These are phyloP conservation scores for Madurella fahalii DNA, from an alignment of 2,329 filamentous ascomycete genomes.

Conservation along the genomic window DNA sequence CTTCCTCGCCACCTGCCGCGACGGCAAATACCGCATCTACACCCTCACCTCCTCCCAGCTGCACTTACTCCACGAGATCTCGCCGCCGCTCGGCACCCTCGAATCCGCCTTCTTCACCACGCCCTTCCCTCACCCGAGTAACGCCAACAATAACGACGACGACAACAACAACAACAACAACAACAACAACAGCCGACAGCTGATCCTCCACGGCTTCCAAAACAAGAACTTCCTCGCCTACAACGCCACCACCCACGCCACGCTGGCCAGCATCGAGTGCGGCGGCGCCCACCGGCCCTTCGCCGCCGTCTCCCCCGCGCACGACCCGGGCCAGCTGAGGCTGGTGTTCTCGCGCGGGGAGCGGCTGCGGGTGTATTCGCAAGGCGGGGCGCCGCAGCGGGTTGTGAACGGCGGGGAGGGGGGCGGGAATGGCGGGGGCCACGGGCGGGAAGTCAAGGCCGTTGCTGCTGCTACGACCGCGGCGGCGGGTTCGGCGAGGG, in stretches of 20 bases:
- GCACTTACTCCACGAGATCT: constrained; percentile 60
- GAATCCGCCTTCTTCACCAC: constrained; percentile 63
- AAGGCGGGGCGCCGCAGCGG: constrained; percentile 32
- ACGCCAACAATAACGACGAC: constrained; percentile 29
- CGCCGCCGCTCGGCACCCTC: constrained; percentile 69
- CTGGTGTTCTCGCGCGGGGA: constrained; percentile 65
- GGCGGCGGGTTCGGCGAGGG: background rate
- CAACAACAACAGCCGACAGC: constrained; percentile 31
- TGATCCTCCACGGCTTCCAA: constrained; percentile 77
- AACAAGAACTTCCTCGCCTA: constrained; percentile 76
- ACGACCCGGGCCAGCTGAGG: constrained; percentile 36
- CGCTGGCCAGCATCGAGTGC: constrained; percentile 70
- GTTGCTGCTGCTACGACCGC: constrained; percentile 35
- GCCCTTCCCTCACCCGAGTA: background rate
- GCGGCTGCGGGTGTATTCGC: constrained; percentile 21
- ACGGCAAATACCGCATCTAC: constrained; percentile 71
- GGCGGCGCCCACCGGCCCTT: constrained; percentile 81
- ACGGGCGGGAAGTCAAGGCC: constrained; percentile 78
- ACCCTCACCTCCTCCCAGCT: constrained; percentile 33
- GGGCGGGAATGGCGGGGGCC: constrained; percentile 51
- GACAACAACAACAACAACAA: constrained; percentile 19
- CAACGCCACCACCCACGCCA: constrained; percentile 67
- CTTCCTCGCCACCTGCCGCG: constrained; percentile 69
- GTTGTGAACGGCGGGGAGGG: constrained; percentile 46
- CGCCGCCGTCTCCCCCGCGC: constrained; percentile 40